Base-by-base conservation (phyloP, 805 yeast genomes). In the Candida hispaniensis region DNA sequence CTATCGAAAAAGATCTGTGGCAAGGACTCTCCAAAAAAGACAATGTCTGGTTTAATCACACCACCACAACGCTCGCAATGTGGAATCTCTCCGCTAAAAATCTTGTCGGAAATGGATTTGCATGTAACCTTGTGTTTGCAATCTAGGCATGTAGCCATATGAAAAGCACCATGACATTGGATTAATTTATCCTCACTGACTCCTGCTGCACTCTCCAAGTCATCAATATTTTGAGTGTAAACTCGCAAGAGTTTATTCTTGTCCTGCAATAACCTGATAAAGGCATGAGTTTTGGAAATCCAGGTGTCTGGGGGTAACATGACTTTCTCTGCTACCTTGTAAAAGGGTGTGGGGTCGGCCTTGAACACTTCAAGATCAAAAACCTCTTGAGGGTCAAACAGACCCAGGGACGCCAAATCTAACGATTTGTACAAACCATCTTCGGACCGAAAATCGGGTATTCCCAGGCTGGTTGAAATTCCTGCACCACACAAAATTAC, bases 151-250 rank as follows among this genome's bases (percentile, higher is more conserved):
- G 85, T 72, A 6, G 94, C 95, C 0, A 71, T 69, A 0, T 93
- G 94, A 56, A 85, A 85, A 2, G 93, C 80, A 1, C 95, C 95
- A 56, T 85, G 95, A 51, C 95, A 85, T 56, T 83, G 94, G 14
- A 85, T 79, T 43, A 79, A 54, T 46, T 73, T 75, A 6, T 75
- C 81, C 2, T 65, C 56, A 6, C 61, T 53, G 6, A 85, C 66
- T 4, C 94, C 94, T 0, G 80, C 93, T 44, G 72, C 69, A n/a
- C 71, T 69, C 58, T 83, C 94, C 43, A 85, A 54, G 50, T 85
- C 82, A 55, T 85, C 95, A 34, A 85, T 85, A 51, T 85, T 85
- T 52, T 85, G 95, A 2, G 95, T 82, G 55, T 85, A 85, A 52
- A 83, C 82, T 46, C 94, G 66, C 39, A 85, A 56, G 28, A 85